Conservation (phyloP, 331 rosid genomes). For the Pyracantha coccinea region DNA sequence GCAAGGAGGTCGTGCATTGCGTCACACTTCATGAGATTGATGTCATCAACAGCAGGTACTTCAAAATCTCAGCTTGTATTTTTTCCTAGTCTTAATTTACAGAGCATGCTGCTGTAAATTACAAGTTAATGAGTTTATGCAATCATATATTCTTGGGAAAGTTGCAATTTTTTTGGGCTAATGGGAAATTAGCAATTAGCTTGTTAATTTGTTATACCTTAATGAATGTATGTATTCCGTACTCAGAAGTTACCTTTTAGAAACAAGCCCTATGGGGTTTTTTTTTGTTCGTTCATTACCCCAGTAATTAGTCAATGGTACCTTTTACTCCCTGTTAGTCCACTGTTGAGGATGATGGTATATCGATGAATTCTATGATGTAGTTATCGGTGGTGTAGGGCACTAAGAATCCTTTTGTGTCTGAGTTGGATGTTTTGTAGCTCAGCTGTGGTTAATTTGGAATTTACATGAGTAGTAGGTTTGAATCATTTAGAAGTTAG, state of each 20-base stretch:
- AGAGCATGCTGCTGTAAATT: not conserved
- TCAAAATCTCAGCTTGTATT: not conserved
- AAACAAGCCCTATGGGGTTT: too few relatives aligned
- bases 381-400: not conserved
- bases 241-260: not conserved
- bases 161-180: not conserved
- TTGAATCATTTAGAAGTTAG: not conserved
- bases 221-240: not conserved
- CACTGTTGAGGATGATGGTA: not conserved
- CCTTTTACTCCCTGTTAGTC: not conserved
- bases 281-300: not conserved
- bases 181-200: not conserved
- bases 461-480: not conserved
- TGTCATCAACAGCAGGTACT: slow-evolving; percentile 93
- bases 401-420: not conserved
- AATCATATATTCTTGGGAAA: not conserved
- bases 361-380: not conserved
- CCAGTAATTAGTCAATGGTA: not conserved
- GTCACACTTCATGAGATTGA: slow-evolving; percentile 97
- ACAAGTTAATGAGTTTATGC: not conserved
- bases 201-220: not conserved
- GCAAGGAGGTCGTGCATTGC: slow-evolving; percentile 98
- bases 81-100: not conserved
- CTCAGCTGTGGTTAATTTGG: not conserved
- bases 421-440: not conserved